Evolutionary conservation across 305 asterid genomes (phyloP).

Genomic region (Fraxinus ornus): DNA sequence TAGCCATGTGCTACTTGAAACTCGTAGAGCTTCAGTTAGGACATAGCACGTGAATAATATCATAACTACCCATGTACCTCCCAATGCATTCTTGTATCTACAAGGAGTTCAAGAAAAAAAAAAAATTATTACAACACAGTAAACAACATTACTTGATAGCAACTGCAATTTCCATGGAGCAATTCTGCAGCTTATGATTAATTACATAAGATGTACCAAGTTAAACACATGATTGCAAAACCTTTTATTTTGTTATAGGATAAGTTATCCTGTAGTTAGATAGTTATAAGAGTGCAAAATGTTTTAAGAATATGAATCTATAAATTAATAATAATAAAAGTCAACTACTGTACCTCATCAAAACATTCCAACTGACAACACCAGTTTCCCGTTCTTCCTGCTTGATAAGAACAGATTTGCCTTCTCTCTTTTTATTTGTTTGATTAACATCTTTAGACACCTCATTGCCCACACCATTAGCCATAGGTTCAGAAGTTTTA

Average conservation of each 20-base stretch:
- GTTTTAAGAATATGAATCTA: not conserved
- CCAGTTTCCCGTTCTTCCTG: constrained; percentile 97
- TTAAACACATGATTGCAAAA: not conserved
- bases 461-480: constrained; percentile 49
- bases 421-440: constrained; percentile 46
- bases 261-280: not conserved
- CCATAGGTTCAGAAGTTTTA: constrained; percentile 38
- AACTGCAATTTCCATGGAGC: constrained; percentile 8
- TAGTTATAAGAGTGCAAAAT: not conserved
- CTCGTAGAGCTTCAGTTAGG: constrained; percentile 65
- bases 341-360: constrained; percentile 55
- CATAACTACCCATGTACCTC: constrained; percentile 93
- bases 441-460: constrained; percentile 45
- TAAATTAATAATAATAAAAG: constrained; percentile 1
- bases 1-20: constrained; percentile 93
- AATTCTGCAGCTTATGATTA: not conserved
- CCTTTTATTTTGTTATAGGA: not conserved
- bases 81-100: constrained; percentile 95
- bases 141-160: constrained; percentile 14
- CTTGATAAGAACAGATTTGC: constrained; percentile 72
- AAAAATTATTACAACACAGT: constrained; percentile 14
- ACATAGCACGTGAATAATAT: constrained; percentile 68
- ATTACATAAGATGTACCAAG: not conserved
- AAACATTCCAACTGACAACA: constrained; percentile 79
- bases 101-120: constrained; percentile 26